phyloP scores from a whole-genome alignment of 2,329 filamentous ascomycete genomes.

The Colletotrichum eleusines region DNA sequence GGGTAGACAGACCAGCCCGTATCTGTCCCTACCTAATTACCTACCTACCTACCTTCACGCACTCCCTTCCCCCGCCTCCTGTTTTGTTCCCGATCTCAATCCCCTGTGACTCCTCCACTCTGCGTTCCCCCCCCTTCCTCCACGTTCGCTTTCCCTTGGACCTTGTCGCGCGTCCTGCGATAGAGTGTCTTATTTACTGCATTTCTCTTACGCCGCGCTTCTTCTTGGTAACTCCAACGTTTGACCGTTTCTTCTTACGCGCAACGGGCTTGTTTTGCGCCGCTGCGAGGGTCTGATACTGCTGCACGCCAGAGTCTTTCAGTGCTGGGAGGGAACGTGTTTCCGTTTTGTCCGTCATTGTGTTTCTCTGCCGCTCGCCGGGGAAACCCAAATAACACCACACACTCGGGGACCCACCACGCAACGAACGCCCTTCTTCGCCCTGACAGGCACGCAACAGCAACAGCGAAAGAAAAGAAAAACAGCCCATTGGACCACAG shows the following conservation, averaged over 20 bases:
- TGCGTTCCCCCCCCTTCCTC: not conserved
- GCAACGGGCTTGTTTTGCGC: slow-evolving; percentile 9
- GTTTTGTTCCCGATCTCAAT: not conserved
- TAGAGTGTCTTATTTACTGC: not conserved
- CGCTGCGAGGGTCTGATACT: slow-evolving; percentile 24
- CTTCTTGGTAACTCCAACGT: not conserved
- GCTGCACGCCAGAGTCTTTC: slow-evolving; percentile 10
- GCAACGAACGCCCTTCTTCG: slow-evolving; percentile 31
- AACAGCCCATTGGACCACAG: slow-evolving; percentile 16
- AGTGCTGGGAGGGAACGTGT: not conserved
- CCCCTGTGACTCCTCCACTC: not conserved
- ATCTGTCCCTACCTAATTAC: no score
- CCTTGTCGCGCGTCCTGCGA: not conserved
- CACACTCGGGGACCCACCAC: slow-evolving; percentile 31
- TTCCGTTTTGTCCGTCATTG: not conserved
- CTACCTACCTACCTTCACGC: slow-evolving; percentile 11
- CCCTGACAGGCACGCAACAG: slow-evolving; percentile 28
- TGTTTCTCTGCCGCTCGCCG: slow-evolving; percentile 8
- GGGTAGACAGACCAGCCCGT: no score
- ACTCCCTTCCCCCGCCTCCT: not conserved
- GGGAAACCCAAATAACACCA: slow-evolving; percentile 37
- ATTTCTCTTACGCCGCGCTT: slow-evolving; percentile 5
- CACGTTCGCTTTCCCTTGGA: not conserved
- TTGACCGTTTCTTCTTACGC: slow-evolving; percentile 17
- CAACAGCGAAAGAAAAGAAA: slow-evolving; percentile 3